Base-by-base conservation (phyloP, 1,139 yeast genomes). In the Torulaspora globosa region DNA sequence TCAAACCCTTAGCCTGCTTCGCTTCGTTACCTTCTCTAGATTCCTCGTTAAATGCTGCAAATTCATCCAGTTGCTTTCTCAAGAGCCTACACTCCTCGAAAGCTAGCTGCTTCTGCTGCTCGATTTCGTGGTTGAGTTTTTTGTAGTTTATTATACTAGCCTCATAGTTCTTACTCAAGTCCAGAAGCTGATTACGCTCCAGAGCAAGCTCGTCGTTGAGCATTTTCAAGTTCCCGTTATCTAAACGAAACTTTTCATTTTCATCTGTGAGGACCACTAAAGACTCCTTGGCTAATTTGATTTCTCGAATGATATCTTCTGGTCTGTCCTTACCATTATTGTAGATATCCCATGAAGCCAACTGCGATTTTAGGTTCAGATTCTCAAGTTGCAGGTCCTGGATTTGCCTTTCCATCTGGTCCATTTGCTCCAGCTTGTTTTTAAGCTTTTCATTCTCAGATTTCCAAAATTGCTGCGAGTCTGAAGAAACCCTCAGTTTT, bases 71-170 rank as follows among this genome's bases (percentile, higher is more conserved):
- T 58, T 76, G 79, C 28, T 71, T 73, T 51, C 88, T 69, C 46
- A 85, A 66, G 48, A 80, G 73, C 45, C 72, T 77, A 24, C 82
- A 75, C 58, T 85, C 94, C 52, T 78, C 79, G n/a, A 67, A 56
- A n/a, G 80, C 75, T 39, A 84, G 67, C 2, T 70, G 61, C 46
- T 73, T 74, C 50, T 79, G 83, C 46, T 78, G 73, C 47, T 80
- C 80, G 18, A 80, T 61, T 51, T 70, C 73, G 46, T 56, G 54
- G 41, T 68, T 68, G 7, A 70, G 46, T 48, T 59, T 81, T 66
- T 45, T 69, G 60, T 50, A 69, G 58, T 50, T 69, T 46, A 62
- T 48, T 65, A 68, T 49, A 68, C 64, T 61, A 65, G 69, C 23
- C 56, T 59, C 48, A 53, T 58, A 40, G 60, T 47, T 53, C 51